phyloP scores from a whole-genome alignment of 2,329 filamentous ascomycete species.

The Lachnellula arida region DNA sequence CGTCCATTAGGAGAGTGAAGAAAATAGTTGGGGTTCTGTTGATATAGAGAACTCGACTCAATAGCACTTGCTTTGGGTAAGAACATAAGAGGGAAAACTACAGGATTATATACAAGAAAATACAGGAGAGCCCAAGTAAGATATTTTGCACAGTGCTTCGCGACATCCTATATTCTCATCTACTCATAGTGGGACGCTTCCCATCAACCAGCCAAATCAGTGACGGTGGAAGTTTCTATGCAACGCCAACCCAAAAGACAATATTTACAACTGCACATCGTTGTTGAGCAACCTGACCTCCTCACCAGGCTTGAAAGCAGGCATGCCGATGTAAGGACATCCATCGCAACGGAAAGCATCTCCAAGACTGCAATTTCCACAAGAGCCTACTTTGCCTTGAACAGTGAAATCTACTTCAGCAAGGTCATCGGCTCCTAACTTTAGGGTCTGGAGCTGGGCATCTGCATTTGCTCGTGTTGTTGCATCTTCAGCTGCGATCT shows the following conservation, averaged over 20 bases:
- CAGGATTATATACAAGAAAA: background rate
- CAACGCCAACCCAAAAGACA: slow-evolving; percentile 9
- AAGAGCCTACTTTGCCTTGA: slow-evolving; percentile 93
- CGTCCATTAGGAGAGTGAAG: no score
- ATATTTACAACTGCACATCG: slow-evolving; percentile 69
- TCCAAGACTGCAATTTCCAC: slow-evolving; percentile 88
- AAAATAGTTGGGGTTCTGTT: no score
- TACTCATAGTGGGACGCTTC: background rate
- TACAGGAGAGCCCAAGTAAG: no score
- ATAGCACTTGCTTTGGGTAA: no score
- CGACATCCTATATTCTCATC: background rate
- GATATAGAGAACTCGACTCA: no score
- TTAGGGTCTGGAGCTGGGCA: slow-evolving; percentile 58
- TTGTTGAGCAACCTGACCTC: slow-evolving; percentile 87
- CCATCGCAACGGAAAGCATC: slow-evolving; percentile 77
- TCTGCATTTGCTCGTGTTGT: slow-evolving; percentile 62
- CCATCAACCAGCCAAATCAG: slow-evolving; percentile 2
- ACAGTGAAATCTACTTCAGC: slow-evolving; percentile 94
- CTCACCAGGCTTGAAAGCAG: slow-evolving; percentile 95
- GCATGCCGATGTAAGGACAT: slow-evolving; percentile 84
- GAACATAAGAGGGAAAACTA: background rate
- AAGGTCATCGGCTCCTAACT: slow-evolving; percentile 72
- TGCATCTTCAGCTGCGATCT: slow-evolving; percentile 79
- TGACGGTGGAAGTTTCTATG: slow-evolving; percentile 4
- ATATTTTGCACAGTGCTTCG: background rate